Percentiles rank a stretch among this genome's conserved stretches.
These are phyloP conservation scores for Blastobotrys buckinghamii DNA, from an alignment of 1,139 yeast species.

Conservation along the genomic window DNA sequence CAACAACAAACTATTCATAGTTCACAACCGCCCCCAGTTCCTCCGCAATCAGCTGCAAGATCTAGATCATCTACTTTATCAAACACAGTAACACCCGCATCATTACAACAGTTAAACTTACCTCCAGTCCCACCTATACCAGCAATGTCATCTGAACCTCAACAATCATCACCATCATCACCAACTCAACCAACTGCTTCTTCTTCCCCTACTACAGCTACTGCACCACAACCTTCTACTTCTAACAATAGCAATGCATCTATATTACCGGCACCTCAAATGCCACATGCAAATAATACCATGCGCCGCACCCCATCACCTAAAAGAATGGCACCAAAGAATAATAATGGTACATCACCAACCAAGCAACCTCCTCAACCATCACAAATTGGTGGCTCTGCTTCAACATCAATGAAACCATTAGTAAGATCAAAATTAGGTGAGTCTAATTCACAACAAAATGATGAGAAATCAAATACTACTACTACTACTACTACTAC, in stretches of 20 bases:
- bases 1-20: background rate
- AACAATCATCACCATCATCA: background rate
- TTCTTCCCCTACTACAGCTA: background rate
- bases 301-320: conserved; percentile 18
- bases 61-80: conserved; percentile 15
- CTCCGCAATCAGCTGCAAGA: conserved; percentile 17
- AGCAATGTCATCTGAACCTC: background rate
- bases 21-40: conserved; percentile 8
- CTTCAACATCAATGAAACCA: conserved; percentile 9
- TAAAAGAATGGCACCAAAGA: conserved; percentile 14
- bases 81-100: conserved; percentile 7
- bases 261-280: conserved; percentile 10
- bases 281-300: conserved; percentile 9
- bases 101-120: background rate
- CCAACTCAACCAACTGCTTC: conserved; percentile 2
- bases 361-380: conserved; percentile 2
- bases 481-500: background rate
- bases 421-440: conserved; percentile 6
- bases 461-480: background rate
- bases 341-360: conserved; percentile 1
- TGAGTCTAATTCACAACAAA: background rate
- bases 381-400: too few relatives aligned
- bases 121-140: background rate
- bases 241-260: background rate
- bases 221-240: background rate